Conservation (phyloP, 805 yeast genomes). For the Suhomyces prunicola region DNA sequence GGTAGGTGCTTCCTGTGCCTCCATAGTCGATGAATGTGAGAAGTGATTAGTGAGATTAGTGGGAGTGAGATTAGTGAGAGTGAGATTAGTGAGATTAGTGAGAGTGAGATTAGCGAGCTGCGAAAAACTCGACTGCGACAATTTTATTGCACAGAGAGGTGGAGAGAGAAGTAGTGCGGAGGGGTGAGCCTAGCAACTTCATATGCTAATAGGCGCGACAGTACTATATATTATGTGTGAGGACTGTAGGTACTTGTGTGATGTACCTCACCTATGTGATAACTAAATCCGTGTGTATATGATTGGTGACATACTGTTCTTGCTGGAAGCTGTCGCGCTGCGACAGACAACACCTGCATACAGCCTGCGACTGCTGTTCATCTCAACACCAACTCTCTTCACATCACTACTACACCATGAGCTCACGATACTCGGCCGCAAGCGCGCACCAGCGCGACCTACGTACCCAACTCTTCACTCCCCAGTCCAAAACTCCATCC, state of each 20-base stretch:
- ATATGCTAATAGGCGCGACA: no score
- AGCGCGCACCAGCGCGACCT: conserved; percentile 41
- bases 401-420: conserved; percentile 5
- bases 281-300: no score
- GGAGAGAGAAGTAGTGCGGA: not conserved
- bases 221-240: no score
- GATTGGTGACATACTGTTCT: no score
- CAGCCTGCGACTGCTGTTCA: not conserved
- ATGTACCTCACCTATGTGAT: no score
- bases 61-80: not conserved
- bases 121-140: not conserved
- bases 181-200: no score
- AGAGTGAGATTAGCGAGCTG: not conserved
- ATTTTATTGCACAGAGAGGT: not conserved
- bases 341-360: not conserved
- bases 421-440: conserved; percentile 12
- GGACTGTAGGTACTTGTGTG: no score
- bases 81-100: not conserved
- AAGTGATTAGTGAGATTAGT: not conserved
- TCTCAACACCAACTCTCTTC: not conserved
- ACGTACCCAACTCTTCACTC: conserved; percentile 39
- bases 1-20: conserved; percentile 3
- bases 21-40: not conserved
- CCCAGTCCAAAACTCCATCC: conserved; percentile 23
- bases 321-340: no score